phyloP scores from a whole-genome alignment of 2,329 filamentous ascomycete species.

The Epichloe hybrida region DNA sequence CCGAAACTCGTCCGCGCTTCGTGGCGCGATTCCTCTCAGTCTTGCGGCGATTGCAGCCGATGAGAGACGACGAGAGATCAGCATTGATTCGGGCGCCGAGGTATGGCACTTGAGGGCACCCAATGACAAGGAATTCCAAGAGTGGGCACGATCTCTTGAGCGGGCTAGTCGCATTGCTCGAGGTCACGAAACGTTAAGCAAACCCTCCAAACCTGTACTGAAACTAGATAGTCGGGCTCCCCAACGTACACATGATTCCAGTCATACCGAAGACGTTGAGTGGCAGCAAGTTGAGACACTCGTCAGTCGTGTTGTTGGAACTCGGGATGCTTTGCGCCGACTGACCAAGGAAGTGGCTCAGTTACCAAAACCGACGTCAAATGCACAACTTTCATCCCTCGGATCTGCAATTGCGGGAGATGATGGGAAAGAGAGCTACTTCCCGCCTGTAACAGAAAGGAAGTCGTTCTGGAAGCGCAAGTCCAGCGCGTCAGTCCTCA shows the following conservation, averaged over 20 bases:
- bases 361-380: slow-evolving; percentile 16
- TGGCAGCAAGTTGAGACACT: slow-evolving; percentile 80
- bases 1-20: slow-evolving; percentile 78
- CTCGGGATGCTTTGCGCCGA: slow-evolving; percentile 74
- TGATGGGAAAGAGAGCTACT: slow-evolving; percentile 37
- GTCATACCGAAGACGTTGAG: slow-evolving; percentile 56
- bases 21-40: slow-evolving; percentile 84
- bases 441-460: slow-evolving; percentile 38
- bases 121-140: slow-evolving; percentile 71
- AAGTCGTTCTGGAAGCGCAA: slow-evolving; percentile 90
- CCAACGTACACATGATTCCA: slow-evolving; percentile 18
- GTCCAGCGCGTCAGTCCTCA: slow-evolving; percentile 40
- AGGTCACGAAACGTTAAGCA: slow-evolving; percentile 29
- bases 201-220: slow-evolving; percentile 14
- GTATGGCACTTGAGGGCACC: slow-evolving; percentile 86
- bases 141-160: slow-evolving; percentile 79
- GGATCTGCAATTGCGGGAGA: slow-evolving; percentile 20
- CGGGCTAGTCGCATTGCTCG: slow-evolving; percentile 57
- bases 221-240: slow-evolving; percentile 16
- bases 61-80: slow-evolving; percentile 79
- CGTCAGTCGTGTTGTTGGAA: slow-evolving; percentile 74
- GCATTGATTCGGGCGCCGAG: slow-evolving; percentile 91
- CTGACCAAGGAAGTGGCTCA: slow-evolving; percentile 74
- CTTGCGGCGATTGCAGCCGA: slow-evolving; percentile 85
- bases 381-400: slow-evolving; percentile 26